These are phyloP conservation scores for Penicillium arizonense DNA, from an alignment of 495 filamentous ascomycete genomes.

Conservation along the genomic window DNA sequence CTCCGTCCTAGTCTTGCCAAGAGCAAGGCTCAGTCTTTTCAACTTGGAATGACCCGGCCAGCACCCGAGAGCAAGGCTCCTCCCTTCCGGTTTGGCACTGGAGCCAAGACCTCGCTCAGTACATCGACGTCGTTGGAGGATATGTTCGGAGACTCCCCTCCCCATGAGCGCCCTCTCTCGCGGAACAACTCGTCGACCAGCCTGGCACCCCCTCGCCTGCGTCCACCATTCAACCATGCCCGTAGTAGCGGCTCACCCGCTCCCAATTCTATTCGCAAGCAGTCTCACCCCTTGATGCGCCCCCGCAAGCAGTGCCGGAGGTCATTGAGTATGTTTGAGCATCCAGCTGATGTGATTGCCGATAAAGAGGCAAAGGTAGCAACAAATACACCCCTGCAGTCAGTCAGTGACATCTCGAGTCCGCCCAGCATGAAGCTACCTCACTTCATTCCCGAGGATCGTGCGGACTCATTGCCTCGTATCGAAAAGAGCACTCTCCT, in stretches of 20 bases:
- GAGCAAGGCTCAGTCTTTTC: slow-evolving; percentile 44
- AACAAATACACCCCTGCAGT: slow-evolving; percentile 57
- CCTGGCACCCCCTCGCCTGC: slow-evolving; percentile 52
- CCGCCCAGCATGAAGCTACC: slow-evolving; percentile 71
- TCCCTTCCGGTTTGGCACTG: slow-evolving; percentile 71
- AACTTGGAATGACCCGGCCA: slow-evolving; percentile 33
- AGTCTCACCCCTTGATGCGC: slow-evolving; percentile 67
- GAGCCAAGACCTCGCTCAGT: slow-evolving; percentile 49
- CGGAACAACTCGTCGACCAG: slow-evolving; percentile 32
- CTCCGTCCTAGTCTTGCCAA: slow-evolving; percentile 40
- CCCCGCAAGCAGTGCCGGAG: slow-evolving; percentile 86
- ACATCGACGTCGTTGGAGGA: slow-evolving; percentile 68
- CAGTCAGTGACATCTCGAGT: slow-evolving; percentile 76
- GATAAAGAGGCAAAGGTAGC: slow-evolving; percentile 56
- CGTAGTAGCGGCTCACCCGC: slow-evolving; percentile 70
- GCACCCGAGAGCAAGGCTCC: slow-evolving; percentile 61
- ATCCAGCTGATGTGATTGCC: slow-evolving; percentile 81
- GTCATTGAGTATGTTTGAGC: slow-evolving; percentile 96
- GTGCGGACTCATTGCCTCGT: slow-evolving; percentile 80
- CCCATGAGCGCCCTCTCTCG: slow-evolving; percentile 54
- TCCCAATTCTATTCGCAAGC: slow-evolving; percentile 64
- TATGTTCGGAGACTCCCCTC: slow-evolving; percentile 77
- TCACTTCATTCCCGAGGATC: slow-evolving; percentile 78
- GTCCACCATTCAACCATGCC: slow-evolving; percentile 57
- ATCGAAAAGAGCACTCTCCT: slow-evolving; percentile 79